Evolutionary conservation across 1,139 yeast species (phyloP), one percentile per base, ranked within the genome.

Genomic region (Debaryomyces sp.): DNA sequence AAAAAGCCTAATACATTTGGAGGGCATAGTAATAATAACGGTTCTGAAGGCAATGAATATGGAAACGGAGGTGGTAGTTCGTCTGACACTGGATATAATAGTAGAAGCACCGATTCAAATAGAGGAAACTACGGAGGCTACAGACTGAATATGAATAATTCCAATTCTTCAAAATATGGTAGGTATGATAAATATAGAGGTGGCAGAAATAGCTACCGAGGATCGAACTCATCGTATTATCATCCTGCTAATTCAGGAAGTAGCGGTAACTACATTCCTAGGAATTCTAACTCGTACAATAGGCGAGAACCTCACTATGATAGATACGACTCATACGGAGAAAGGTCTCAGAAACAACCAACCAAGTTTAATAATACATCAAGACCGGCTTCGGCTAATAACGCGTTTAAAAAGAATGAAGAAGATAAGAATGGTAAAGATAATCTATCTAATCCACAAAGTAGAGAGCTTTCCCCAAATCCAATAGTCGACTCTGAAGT

Each of bases 321-420:
- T 15, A 46, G 59, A 46, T 57, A 58, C 40, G 62, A 58, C 24
- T 54, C 57, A 3, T 56, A 52, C 38, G 38, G 55, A 34, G 48
- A 41, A 35, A 45, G 52, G 29, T 27, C 44, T 4, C 45, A 49
- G 13, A 43, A 30, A 37, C 36, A 23, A 10, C 22, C 27, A 43
- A 7, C 9, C 27, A 44, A 23, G 21, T 10, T 33, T n/a, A 13
- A 17, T 3, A 24, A 13, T 29, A 39, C 26, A 29, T 21, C 44
- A 33, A 39, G 23, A 24, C 17, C 6, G 12, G 6, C 6, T 6
- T 6, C 29, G 1, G 18, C 12, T 17, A 26, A 37, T 24, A 13
- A 27, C 17, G 10, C 34, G 10, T 29, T 21, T n/a, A 21, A 21
- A 41, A 29, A 27, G 6, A 18, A 30, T 3, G 36, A 30, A 12